A percentile compares a stretch with the other conserved stretches of the same genome.
These are phyloP conservation scores for Anthoceros angustus DNA, from an alignment of 225 moss, liverwort and hornwort genomes.

Conservation along the genomic window DNA sequence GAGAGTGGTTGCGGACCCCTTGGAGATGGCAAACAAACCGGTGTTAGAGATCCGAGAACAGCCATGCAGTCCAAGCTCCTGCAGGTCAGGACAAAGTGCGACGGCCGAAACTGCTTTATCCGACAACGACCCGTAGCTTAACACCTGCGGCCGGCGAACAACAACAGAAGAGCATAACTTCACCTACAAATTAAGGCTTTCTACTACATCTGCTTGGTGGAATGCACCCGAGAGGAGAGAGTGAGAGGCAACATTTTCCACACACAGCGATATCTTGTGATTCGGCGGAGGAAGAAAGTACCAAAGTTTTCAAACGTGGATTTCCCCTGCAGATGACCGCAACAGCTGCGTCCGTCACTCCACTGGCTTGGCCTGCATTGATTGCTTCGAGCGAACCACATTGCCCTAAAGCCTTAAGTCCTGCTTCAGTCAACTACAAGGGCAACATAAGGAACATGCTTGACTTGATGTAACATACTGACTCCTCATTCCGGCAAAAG, in stretches of 20 bases:
- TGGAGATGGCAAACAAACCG: constrained; percentile 33
- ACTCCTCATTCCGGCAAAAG: background rate
- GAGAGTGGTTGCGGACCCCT: constrained; percentile 12
- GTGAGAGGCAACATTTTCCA: background rate
- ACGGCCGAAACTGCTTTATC: constrained; percentile 36
- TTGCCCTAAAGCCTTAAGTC: constrained; percentile 45
- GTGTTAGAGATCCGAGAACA: constrained; percentile 43
- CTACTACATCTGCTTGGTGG: background rate
- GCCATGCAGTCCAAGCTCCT: constrained; percentile 53
- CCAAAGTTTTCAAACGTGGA: constrained; percentile 37
- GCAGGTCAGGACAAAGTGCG: constrained; percentile 40
- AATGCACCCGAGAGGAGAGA: background rate
- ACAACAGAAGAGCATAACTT: background rate
- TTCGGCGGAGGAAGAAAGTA: background rate
- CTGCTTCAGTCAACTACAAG: constrained; percentile 32
- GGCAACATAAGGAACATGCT: background rate
- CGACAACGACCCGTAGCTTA: constrained; percentile 45
- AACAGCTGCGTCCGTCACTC: constrained; percentile 40
- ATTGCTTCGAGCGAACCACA: constrained; percentile 47
- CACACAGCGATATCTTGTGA: no score
- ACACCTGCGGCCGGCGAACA: constrained; percentile 12
- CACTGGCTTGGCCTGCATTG: constrained; percentile 49
- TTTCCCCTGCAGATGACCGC: constrained; percentile 46
- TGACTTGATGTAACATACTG: background rate
- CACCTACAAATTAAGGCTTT: background rate